phyloP scores from a whole-genome alignment of 305 asterid genomes.

The Withania somnifera region DNA sequence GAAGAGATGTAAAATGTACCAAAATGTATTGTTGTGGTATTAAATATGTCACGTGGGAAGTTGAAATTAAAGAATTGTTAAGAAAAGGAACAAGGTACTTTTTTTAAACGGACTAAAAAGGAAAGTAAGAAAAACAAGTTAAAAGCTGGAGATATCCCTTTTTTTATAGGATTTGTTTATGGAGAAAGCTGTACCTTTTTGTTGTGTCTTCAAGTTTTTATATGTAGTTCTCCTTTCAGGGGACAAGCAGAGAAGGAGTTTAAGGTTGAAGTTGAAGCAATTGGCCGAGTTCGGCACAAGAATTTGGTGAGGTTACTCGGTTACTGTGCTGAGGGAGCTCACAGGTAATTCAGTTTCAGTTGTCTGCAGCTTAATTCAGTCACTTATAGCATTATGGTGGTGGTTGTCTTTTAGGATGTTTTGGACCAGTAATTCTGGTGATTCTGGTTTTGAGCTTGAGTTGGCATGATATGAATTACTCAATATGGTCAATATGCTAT shows the following conservation, averaged over 20 bases:
- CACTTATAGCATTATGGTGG: background rate
- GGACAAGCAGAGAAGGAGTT: conserved; percentile 96
- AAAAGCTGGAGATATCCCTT: too few relatives aligned
- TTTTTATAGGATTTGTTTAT: background rate
- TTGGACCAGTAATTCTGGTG: background rate
- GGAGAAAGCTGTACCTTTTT: background rate
- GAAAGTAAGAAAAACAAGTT: too few relatives aligned
- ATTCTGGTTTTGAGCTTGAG: background rate
- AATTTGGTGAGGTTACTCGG: conserved; percentile 88
- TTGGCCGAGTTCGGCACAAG: conserved; percentile 89
- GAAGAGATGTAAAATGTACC: too few relatives aligned
- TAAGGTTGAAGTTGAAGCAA: conserved; percentile 93
- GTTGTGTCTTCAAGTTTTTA: background rate
- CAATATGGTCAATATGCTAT: background rate
- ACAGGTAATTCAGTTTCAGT: conserved; percentile 31
- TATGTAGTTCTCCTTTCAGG: conserved; percentile 24
- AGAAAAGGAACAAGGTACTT: too few relatives aligned
- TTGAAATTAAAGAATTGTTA: too few relatives aligned
- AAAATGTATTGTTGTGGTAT: too few relatives aligned
- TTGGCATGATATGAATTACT: background rate
- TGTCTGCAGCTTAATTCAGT: background rate
- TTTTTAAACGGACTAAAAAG: too few relatives aligned
- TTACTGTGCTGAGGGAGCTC: conserved; percentile 89
- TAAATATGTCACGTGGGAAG: too few relatives aligned
- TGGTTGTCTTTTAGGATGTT: background rate